Evolutionary conservation across 129 eudicot species (phyloP).

Genomic region (Tagetes patula): DNA sequence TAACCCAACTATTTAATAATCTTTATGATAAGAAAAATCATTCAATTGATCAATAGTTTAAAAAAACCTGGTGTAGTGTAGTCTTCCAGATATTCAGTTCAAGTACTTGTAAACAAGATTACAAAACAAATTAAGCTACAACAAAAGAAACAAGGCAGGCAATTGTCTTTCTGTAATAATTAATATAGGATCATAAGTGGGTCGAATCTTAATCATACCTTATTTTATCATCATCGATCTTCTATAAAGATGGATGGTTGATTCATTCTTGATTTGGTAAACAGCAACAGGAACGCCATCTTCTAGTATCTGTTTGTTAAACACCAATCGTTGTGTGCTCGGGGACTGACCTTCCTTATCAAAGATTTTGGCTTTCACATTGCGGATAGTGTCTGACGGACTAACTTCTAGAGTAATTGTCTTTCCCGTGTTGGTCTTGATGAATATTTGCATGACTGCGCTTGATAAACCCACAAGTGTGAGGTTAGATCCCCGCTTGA

Average conservation of each 20-base stretch:
- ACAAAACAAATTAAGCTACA: not conserved
- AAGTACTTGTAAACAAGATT: not conserved
- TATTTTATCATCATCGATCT: not conserved
- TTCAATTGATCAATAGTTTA: too few species aligned
- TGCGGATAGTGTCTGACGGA: not conserved
- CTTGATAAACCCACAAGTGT: not conserved
- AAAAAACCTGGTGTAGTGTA: not conserved
- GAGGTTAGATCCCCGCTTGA: not conserved
- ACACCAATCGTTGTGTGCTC: not conserved
- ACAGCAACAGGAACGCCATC: not conserved
- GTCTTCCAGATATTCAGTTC: not conserved
- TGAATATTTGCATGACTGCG: not conserved
- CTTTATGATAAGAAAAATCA: not conserved
- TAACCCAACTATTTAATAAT: not conserved
- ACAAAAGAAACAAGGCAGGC: not conserved
- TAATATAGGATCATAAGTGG: not conserved
- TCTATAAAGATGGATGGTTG: not conserved
- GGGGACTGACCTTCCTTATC: not conserved
- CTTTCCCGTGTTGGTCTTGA: not conserved
- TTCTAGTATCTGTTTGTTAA: not conserved
- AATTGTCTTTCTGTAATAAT: not conserved
- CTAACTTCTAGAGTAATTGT: not conserved
- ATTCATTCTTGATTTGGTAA: not conserved
- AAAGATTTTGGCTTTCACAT: not conserved
- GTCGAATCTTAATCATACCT: not conserved